phyloP scores from a whole-genome alignment of 2,329 filamentous ascomycete genomes.

The Calcarisporium arbuscula region DNA sequence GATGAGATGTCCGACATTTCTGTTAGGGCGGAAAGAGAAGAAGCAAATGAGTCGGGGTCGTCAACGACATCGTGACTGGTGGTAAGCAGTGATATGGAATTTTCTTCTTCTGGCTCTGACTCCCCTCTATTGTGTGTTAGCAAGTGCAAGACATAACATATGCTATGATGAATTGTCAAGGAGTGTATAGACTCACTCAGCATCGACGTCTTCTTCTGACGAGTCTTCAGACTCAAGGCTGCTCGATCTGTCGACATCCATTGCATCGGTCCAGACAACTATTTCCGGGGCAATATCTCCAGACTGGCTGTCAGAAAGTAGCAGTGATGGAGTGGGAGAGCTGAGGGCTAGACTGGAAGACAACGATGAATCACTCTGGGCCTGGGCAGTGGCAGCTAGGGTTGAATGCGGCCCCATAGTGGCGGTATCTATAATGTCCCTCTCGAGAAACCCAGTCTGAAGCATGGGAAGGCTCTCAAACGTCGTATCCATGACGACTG shows the following conservation, averaged over 20 bases:
- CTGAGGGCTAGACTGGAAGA: too few relatives aligned
- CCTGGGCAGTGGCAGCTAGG: too few relatives aligned
- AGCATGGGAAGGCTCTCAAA: too few relatives aligned
- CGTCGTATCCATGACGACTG: too few relatives aligned
- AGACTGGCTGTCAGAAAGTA: too few relatives aligned
- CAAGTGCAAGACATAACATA: neutral
- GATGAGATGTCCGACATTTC: slow-evolving; percentile 53
- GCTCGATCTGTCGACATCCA: slow-evolving; percentile 21
- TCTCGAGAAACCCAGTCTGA: too few relatives aligned
- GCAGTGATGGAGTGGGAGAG: too few relatives aligned
- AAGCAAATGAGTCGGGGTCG: slow-evolving; percentile 41
- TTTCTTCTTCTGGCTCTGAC: slow-evolving; percentile 13
- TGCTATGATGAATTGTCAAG: slow-evolving; percentile 1
- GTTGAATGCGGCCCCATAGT: too few relatives aligned
- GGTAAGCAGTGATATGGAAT: slow-evolving; percentile 11
- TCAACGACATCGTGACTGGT: slow-evolving; percentile 13
- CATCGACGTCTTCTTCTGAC: slow-evolving; percentile 14
- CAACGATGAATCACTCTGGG: too few relatives aligned
- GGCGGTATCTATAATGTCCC: too few relatives aligned
- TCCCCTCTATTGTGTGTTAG: slow-evolving; percentile 14
- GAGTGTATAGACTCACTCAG: slow-evolving; percentile 20
- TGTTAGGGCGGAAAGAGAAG: slow-evolving; percentile 46
- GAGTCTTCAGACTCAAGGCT: slow-evolving; percentile 16
- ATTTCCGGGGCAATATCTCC: slow-evolving; percentile 36
- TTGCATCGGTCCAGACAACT: slow-evolving; percentile 37